A percentile compares a stretch with the other conserved stretches of the same genome.
phyloP scores from a whole-genome alignment of 2,329 filamentous ascomycete species.

The Aspergillus sojae region DNA sequence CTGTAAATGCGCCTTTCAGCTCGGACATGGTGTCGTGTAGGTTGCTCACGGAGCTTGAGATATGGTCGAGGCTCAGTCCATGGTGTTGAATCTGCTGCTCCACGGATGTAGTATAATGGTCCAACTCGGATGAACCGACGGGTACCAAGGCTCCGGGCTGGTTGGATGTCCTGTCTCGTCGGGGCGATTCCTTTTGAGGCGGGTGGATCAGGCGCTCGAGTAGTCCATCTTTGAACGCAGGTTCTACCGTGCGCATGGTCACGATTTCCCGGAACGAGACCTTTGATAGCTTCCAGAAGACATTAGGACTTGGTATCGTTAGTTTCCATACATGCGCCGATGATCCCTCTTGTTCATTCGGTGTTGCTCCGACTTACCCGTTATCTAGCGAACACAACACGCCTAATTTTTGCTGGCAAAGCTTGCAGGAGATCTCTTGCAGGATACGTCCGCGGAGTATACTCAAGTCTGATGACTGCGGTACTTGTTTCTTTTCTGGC shows the following conservation, averaged over 20 bases:
- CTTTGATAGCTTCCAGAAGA: slow-evolving; percentile 45
- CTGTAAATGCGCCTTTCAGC: slow-evolving; percentile 41
- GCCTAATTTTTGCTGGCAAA: slow-evolving; percentile 43
- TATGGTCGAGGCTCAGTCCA: slow-evolving; percentile 39
- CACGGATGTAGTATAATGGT: slow-evolving; percentile 25
- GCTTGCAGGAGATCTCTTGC: slow-evolving; percentile 40
- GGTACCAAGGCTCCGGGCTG: slow-evolving; percentile 31
- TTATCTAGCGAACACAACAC: slow-evolving; percentile 38
- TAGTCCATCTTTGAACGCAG: slow-evolving; percentile 36
- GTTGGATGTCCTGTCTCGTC: slow-evolving; percentile 20
- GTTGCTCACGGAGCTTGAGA: slow-evolving; percentile 41
- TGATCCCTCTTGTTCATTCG: background rate
- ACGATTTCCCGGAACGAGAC: slow-evolving; percentile 43
- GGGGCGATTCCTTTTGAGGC: slow-evolving; percentile 24
- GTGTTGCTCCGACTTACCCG: slow-evolving; percentile 32
- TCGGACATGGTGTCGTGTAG: slow-evolving; percentile 45
- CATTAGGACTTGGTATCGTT: slow-evolving; percentile 32
- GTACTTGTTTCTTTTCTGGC: slow-evolving; percentile 39
- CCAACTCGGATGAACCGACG: slow-evolving; percentile 19
- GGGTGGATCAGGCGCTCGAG: slow-evolving; percentile 34
- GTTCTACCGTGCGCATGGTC: slow-evolving; percentile 42
- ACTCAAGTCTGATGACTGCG: slow-evolving; percentile 38
- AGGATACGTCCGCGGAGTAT: slow-evolving; percentile 38
- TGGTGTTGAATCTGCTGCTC: slow-evolving; percentile 42
- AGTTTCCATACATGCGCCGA: slow-evolving; percentile 1